Percentiles rank a stretch among this genome's conserved stretches.
Evolutionary conservation across 331 rosid genomes (phyloP).

Genomic region (Malus hybrid): DNA sequence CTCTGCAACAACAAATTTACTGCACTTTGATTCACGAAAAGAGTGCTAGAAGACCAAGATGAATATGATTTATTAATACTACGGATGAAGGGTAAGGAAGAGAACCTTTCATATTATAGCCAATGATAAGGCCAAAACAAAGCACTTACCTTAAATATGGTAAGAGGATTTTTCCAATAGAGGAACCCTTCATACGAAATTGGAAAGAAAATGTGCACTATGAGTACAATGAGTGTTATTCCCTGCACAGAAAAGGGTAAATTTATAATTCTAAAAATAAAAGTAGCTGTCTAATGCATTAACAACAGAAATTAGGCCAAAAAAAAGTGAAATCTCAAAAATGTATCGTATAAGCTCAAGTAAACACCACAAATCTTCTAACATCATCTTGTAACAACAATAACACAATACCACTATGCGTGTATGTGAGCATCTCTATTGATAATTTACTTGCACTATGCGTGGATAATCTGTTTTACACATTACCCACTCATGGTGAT

Average conservation of each 20-base stretch:
- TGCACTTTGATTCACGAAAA: background rate
- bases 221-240: conserved; percentile 49
- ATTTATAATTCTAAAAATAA: background rate
- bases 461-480: too few species aligned
- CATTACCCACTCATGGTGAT: too few species aligned
- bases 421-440: too few species aligned
- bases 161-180: conserved; percentile 51
- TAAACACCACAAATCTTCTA: background rate
- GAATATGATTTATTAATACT: too few species aligned
- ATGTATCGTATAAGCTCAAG: background rate
- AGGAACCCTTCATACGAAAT: conserved; percentile 67
- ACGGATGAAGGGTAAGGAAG: too few species aligned
- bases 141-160: conserved; percentile 56
- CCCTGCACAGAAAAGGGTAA: conserved; percentile 54
- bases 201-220: conserved; percentile 66
- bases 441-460: too few species aligned
- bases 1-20: background rate
- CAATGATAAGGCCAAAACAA: background rate
- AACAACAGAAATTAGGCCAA: background rate
- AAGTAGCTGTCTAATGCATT: background rate
- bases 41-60: background rate
- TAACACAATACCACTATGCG: too few species aligned
- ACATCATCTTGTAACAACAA: background rate
- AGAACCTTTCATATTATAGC: background rate
- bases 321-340: background rate